A percentile compares a stretch with the other conserved stretches of the same genome.
Evolutionary conservation across 352 stramenopile genomes (phyloP).

Genomic region (Phytophthora fragariaefolia): DNA sequence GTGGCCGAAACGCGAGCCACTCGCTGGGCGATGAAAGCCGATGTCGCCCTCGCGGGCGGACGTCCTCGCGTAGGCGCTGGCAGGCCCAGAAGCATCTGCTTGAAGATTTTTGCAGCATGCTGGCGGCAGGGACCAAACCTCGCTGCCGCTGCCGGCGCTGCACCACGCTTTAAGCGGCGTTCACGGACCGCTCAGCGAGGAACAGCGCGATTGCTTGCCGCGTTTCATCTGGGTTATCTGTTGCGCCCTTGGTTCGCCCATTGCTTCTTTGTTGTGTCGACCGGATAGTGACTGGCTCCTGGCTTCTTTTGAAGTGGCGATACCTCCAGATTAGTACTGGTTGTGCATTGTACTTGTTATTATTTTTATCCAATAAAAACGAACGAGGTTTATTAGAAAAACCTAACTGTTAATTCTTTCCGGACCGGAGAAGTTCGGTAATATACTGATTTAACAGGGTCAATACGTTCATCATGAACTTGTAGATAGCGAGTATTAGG

Average conservation of each 20-base stretch:
- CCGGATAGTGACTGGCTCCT: too few species aligned
- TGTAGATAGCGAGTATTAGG: conserved; percentile 19
- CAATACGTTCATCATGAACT: conserved; percentile 24
- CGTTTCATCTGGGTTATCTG: background rate
- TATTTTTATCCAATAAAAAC: too few species aligned
- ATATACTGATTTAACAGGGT: conserved; percentile 12
- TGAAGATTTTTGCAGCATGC: conserved; percentile 3
- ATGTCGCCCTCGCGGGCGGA: background rate
- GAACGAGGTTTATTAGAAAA: too few species aligned
- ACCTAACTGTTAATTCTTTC: too few species aligned
- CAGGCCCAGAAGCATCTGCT: conserved; percentile 1
- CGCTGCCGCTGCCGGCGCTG: background rate
- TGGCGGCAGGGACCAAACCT: conserved; percentile 4
- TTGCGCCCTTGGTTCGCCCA: background rate
- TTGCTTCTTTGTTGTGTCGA: background rate
- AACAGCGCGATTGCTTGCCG: background rate
- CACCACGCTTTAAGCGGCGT: background rate
- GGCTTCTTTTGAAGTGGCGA: background rate
- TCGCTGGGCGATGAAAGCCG: background rate
- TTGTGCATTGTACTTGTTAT: too few species aligned
- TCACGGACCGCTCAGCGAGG: background rate
- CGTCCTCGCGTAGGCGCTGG: background rate
- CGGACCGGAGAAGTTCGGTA: too few species aligned
- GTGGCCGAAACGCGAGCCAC: background rate
- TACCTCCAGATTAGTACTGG: background rate